These are phyloP conservation scores for Cichorium intybus DNA, from an alignment of 140 eudicot genomes.

Conservation along the genomic window DNA sequence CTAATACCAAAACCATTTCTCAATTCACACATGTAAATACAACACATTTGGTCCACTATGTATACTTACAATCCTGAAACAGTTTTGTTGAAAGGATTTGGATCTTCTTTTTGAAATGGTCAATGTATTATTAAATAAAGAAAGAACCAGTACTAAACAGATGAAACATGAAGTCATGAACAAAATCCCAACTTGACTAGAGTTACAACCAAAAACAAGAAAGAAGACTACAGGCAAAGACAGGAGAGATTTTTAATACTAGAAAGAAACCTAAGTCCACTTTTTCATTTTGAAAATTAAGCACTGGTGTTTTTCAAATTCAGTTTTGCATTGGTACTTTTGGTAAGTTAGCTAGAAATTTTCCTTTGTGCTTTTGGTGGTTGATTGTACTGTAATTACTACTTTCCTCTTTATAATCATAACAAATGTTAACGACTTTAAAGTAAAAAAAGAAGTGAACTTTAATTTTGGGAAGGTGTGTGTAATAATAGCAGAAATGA, in stretches of 20 bases:
- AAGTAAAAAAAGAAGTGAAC: not conserved
- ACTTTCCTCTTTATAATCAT: constrained; percentile 3
- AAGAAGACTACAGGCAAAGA: constrained; percentile 14
- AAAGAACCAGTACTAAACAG: constrained; percentile 14
- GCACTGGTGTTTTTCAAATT: not conserved
- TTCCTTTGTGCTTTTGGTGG: not conserved
- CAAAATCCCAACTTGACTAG: constrained; percentile 1
- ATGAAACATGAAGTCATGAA: not conserved
- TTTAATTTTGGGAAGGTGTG: not conserved
- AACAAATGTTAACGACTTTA: not conserved
- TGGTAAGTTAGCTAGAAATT: not conserved
- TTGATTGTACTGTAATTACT: not conserved
- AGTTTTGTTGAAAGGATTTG: not conserved
- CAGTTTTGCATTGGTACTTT: not conserved
- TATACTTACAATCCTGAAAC: not conserved
- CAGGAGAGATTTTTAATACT: not conserved
- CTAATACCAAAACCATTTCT: not conserved
- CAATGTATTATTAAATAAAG: constrained; percentile 1
- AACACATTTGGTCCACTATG: not conserved
- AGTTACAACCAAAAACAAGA: constrained; percentile 13
- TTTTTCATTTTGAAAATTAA: constrained; percentile 5
- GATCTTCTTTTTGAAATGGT: not conserved
- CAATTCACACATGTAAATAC: constrained; percentile 11
- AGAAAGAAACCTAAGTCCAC: not conserved
- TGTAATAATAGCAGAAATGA: not conserved